Conservation (phyloP, 805 yeast genomes). For the Monosporozyma yasuniensis region DNA sequence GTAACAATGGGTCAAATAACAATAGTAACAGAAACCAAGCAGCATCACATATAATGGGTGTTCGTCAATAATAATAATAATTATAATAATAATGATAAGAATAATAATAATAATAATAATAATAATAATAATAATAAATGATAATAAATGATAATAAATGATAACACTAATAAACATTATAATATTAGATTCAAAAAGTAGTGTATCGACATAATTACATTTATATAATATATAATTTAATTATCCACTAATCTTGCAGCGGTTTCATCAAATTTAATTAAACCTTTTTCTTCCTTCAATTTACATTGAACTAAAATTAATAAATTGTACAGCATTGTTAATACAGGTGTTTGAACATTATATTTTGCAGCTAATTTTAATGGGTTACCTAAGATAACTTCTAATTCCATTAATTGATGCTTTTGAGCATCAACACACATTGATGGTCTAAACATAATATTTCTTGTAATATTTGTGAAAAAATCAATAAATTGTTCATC, state of each 20-base stretch:
- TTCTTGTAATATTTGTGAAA: slow-evolving; percentile 46
- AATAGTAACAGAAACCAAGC: slow-evolving; percentile 1
- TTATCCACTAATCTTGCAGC: slow-evolving; percentile 5
- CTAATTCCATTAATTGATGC: slow-evolving; percentile 58
- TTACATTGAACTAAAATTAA: slow-evolving; percentile 53
- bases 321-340: slow-evolving; percentile 48
- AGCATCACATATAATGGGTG: slow-evolving; percentile 5
- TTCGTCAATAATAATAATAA: background rate
- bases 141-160: too few species aligned
- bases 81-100: too few species aligned
- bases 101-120: too few species aligned
- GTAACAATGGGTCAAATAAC: background rate
- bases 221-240: background rate
- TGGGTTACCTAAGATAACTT: slow-evolving; percentile 63
- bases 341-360: slow-evolving; percentile 48
- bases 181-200: background rate
- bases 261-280: slow-evolving; percentile 21
- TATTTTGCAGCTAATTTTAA: slow-evolving; percentile 39
- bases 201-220: background rate
- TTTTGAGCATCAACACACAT: slow-evolving; percentile 60
- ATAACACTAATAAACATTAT: too few species aligned
- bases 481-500: slow-evolving; percentile 39
- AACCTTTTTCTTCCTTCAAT: slow-evolving; percentile 49
- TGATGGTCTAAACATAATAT: slow-evolving; percentile 50
- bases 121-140: too few species aligned